Percentiles rank a stretch among this genome's conserved stretches.
phyloP scores from a whole-genome alignment of 192 early-diverging fungal species.

The Haplosporangium gracile region DNA sequence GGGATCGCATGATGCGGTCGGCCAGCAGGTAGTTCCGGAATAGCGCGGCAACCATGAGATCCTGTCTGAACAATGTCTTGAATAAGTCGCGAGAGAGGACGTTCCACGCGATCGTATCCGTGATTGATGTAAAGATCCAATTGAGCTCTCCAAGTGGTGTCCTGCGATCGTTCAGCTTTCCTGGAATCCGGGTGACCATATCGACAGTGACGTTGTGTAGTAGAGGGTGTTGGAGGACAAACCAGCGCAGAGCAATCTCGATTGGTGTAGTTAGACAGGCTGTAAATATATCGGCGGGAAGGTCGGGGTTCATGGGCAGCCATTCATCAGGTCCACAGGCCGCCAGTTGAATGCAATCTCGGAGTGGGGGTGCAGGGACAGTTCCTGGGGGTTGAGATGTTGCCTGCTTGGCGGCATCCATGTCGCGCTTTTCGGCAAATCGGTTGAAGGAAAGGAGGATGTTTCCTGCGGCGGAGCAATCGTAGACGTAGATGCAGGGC shows the following conservation, averaged over 20 bases:
- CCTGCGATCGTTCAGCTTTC: conserved; percentile 88
- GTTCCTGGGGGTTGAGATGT: conserved; percentile 60
- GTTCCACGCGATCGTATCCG: conserved; percentile 99
- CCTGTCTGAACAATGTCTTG: conserved; percentile 92
- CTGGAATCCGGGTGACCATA: conserved; percentile 90
- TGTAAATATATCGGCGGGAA: conserved; percentile 98
- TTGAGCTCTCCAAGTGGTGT: conserved; percentile 98
- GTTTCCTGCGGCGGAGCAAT: conserved; percentile 94
- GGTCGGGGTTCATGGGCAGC: conserved; percentile 91
- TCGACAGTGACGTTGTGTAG: conserved; percentile 82
- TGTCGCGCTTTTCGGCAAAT: conserved; percentile 89
- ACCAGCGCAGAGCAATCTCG: conserved; percentile 93
- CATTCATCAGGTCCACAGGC: conserved; percentile 88
- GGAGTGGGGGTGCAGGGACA: conserved; percentile 58
- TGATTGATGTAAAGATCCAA: conserved; percentile 99
- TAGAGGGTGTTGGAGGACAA: conserved; percentile 88
- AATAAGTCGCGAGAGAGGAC: conserved; percentile 91
- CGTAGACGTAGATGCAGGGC: conserved; percentile 97
- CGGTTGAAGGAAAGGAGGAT: conserved; percentile 91
- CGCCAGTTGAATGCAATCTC: conserved; percentile 94
- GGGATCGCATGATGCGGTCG: conserved; percentile 95
- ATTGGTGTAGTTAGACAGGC: conserved; percentile 97
- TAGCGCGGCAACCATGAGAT: conserved; percentile 93
- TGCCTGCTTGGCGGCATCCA: conserved; percentile 67
- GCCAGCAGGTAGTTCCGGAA: conserved; percentile 98